phyloP scores from a whole-genome alignment of 2,329 filamentous ascomycete species.

The Whalleya microplaca region DNA sequence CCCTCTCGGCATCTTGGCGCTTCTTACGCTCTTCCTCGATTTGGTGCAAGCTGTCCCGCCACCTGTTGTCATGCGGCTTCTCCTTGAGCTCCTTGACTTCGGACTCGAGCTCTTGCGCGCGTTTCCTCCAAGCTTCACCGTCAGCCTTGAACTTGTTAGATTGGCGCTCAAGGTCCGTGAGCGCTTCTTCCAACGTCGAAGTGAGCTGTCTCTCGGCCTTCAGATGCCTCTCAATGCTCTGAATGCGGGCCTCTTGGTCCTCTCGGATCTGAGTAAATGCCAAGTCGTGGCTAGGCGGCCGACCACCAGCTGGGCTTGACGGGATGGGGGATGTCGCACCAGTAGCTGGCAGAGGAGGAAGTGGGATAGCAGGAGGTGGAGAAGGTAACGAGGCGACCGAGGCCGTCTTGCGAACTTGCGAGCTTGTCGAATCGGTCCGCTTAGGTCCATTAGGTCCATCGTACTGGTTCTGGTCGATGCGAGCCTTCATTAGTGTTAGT shows the following conservation, averaged over 20 bases:
- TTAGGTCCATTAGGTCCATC: constrained; percentile 45
- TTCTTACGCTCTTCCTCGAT: constrained; percentile 97
- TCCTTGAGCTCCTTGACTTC: constrained; percentile 71
- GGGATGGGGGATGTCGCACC: constrained; percentile 53
- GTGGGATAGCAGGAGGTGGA: constrained; percentile 91
- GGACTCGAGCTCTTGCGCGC: constrained; percentile 73
- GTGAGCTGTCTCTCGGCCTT: constrained; percentile 96
- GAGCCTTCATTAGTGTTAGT: constrained; percentile 38
- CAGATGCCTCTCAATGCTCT: constrained; percentile 95
- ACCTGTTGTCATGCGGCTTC: constrained; percentile 59
- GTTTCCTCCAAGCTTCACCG: constrained; percentile 88
- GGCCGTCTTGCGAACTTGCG: constrained; percentile 80
- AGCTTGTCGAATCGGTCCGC: constrained; percentile 62
- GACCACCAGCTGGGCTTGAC: constrained; percentile 60
- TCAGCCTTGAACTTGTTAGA: constrained; percentile 91
- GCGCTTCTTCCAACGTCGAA: constrained; percentile 89
- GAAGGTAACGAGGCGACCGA: constrained; percentile 87
- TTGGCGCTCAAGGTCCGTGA: constrained; percentile 90
- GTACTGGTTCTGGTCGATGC: constrained; percentile 29
- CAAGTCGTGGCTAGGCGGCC: constrained; percentile 82
- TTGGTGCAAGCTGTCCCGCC: constrained; percentile 72
- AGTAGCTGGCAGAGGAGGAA: constrained; percentile 80
- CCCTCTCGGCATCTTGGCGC: constrained; percentile 85
- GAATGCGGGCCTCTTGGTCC: constrained; percentile 92
- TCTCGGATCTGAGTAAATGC: constrained; percentile 80